These are phyloP conservation scores for Barnettozyma pratensis DNA, from an alignment of 805 yeast species.

Conservation along the genomic window DNA sequence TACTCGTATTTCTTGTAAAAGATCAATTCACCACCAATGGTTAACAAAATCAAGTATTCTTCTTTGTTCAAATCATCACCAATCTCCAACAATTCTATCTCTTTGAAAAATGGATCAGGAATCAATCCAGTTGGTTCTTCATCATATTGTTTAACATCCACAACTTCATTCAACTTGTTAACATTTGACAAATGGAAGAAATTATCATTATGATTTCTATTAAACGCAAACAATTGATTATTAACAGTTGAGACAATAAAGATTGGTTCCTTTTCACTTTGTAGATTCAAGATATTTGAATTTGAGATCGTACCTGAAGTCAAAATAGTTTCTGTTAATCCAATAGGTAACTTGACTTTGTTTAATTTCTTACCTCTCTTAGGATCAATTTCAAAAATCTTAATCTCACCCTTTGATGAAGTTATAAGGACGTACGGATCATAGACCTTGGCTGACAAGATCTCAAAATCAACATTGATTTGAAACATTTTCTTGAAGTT, in stretches of 20 bases:
- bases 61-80: constrained; percentile 55
- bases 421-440: constrained; percentile 64
- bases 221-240: constrained; percentile 63
- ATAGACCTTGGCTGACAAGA: constrained; percentile 54
- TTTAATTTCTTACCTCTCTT: constrained; percentile 29
- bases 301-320: constrained; percentile 65
- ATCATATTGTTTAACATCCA: constrained; percentile 28
- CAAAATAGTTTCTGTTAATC: constrained; percentile 44
- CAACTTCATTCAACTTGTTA: constrained; percentile 35
- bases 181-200: constrained; percentile 34
- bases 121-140: constrained; percentile 33
- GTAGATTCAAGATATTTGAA: constrained; percentile 36
- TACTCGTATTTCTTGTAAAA: constrained; percentile 56
- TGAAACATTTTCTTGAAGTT: constrained; percentile 50
- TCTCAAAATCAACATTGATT: constrained; percentile 52
- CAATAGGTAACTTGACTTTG: constrained; percentile 32
- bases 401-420: constrained; percentile 66
- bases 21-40: constrained; percentile 76
- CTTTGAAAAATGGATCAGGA: constrained; percentile 74
- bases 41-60: constrained; percentile 64
- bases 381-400: constrained; percentile 42
- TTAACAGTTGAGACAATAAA: constrained; percentile 74
- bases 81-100: constrained; percentile 54
- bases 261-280: constrained; percentile 29
- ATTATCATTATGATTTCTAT: constrained; percentile 40